Evolutionary conservation across 768 basidiomycete species (phyloP), one percentile per base, ranked within the genome.

Genomic region (Pholiota conissans): DNA sequence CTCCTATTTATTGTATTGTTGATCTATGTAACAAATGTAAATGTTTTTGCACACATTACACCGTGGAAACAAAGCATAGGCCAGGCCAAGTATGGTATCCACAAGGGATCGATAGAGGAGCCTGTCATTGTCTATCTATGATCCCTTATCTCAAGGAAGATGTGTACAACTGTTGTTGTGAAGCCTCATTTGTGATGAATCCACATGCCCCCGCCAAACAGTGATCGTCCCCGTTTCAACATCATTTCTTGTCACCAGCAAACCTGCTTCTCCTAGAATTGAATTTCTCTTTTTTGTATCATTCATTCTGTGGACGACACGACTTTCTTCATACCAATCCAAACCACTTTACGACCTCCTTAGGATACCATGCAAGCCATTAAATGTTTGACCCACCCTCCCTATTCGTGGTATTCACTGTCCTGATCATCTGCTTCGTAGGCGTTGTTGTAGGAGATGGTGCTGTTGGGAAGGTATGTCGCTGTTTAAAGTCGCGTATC

Each of bases 391-490:
- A 76, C 55, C 39, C 48, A 34, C 64, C 49, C 53, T 45, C 42
- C 56, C 18, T 50, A 37, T 52, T 58, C 47, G 55, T 40, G 50
- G 54, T 66, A 49, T 62, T 56, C 58, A 63, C n/a, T n/a, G n/a
- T n/a, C 68, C 76, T 79, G 65, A 73, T 68, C 55, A 30, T 55
- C 67, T 57, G 65, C 60, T 64, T 68, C 61, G 40, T 71, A 96
- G 95, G 94, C 82, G 95, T 98, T 75, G 95, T 98, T 69, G 95
- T 98, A 52, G 95, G 95, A 69, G 95, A 98, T 80, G 95, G 95
- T 85, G 95, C 95, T 58, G 95, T 97, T 66, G 95, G 95, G 73
- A 98, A 97, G 91, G 94, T 87, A 66, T 18, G 39, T 68, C 84
- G 74, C 50, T 55, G 51, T 22, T 51, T 20, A 47, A n/a, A 40